Evolutionary conservation across 2,329 filamentous ascomycete species (phyloP), one percentile per base, ranked within the genome.

Genomic region (Colletotrichum lupini): DNA sequence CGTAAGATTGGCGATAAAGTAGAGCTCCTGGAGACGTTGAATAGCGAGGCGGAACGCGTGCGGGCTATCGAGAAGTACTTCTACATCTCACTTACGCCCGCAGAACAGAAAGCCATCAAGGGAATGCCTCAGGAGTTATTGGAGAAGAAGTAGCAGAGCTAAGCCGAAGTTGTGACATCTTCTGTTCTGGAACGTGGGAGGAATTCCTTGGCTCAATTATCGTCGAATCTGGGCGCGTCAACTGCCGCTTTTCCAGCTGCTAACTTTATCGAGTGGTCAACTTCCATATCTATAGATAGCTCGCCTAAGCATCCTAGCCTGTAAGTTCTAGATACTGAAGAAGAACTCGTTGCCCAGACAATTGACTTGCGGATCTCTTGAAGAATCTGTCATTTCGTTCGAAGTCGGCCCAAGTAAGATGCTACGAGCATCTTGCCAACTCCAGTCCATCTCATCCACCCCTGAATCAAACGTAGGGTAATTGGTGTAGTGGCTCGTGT

Each of bases 21-120:
- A 19, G 82, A 86, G 75, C 77, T 86, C 6, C 68, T 88, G n/a
- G 81, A 83, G 72, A 81, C 73, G 12, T 76, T 89, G 24, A 77
- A 82, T 65, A 86, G 73, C 2, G 90, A 91, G 77, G 79, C 81
- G 12, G 83, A 90, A 59, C 81, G 90, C 11, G 80, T 89, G 24
- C 73, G 77, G 58, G 88, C 85, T 12, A 77, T 91, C 75, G 82
- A 83, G 55, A 83, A 83, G 75, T 86, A 85, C 76, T 91, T 91
- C 76, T 81, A 79, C 8, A 84, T 92, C 60, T 77, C 81, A 46
- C 78, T 92, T 37, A 83, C 77, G 1, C 79, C 82, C 8, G 79
- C 82, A 68, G 89, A 91, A 76, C 82, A 82, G 59, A 80, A 77
- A 49, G 87, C 85, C 0, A 91, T 91, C 70, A 80, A 76, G 16